Evolutionary conservation across 2,329 filamentous ascomycete genomes (phyloP), one percentile per base, ranked within the genome.

Genomic region (Trichoderma harzianum): DNA sequence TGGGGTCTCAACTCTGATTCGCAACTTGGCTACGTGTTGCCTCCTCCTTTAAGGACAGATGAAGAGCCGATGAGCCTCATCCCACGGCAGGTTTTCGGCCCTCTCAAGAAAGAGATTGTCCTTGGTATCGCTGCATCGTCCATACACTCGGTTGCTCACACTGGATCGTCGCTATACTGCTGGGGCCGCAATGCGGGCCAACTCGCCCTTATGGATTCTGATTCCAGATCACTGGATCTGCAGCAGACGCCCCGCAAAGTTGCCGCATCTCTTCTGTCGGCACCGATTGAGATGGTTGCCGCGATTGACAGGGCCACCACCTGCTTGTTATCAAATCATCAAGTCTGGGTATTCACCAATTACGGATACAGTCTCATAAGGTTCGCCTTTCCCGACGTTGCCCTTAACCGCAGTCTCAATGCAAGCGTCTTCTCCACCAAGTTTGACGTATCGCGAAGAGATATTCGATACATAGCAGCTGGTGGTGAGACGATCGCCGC

Each of bases 171-270:
- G 1, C 83, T 99, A 1, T 99, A 93, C 79, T 97, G 94, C 2
- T 99, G 97, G 86, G 96, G 96, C 26, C 97, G 96, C 77, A 99
- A 98, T 77, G 90, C 94, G 76, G 96, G 96, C 2, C 96, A 99
- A 80, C 87, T 99, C 61, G 96, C 94, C 6, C 87, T 99, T 68
- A 94, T 98, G 83, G 96, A 98, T 79, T 95, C 96, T 0, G 95
- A 98, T 81, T 97, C 96, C 30, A 90, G 95, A 60, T 98, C 94
- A 0, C 87, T 98, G 6, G 93, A 96, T 76, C 84, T 92, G n/a
- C 96, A 98, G 78, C 83, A 88, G 24, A 90, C 89, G 0, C 96
- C 96, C 28, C 89, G 96, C 61, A 95, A 92, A 78, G 95, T 99
- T 57, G 95, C 94, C 0, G 93, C 94, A 0, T 96, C 94, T 0